Evolutionary conservation across 1,284 basidiomycete genomes (phyloP).

Genomic region (Termitomyces sp.): DNA sequence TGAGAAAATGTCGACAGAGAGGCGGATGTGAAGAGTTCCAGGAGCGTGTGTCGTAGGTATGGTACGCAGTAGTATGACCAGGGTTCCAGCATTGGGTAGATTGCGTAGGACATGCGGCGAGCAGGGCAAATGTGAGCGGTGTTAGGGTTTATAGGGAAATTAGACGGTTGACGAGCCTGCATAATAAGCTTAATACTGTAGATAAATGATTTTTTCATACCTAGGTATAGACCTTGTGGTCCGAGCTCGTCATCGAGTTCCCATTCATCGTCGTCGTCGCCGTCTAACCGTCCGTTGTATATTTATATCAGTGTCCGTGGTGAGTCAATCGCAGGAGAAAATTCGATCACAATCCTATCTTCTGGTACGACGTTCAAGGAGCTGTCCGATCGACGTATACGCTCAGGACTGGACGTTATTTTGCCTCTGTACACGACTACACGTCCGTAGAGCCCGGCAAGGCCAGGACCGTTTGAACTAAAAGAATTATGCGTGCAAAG

Average conservation of each 20-base stretch:
- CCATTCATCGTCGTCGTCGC: constrained; percentile 23
- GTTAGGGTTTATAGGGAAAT: constrained; percentile 52
- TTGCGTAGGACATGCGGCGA: constrained; percentile 44
- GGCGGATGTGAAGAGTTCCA: constrained; percentile 54
- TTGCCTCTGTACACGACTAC: background rate
- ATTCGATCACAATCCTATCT: constrained; percentile 32
- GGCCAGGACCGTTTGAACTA: too few species aligned
- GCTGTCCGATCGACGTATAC: constrained; percentile 29
- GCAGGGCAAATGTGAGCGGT: constrained; percentile 46
- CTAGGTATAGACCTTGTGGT: constrained; percentile 54
- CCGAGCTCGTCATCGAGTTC: constrained; percentile 52
- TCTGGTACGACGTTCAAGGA: constrained; percentile 42
- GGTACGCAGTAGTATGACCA: constrained; percentile 37
- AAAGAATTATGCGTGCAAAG: too few species aligned
- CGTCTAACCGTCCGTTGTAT: constrained; percentile 13
- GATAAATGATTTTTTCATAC: constrained; percentile 28
- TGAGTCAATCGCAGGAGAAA: constrained; percentile 18
- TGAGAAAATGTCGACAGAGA: constrained; percentile 58
- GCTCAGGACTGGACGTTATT: constrained; percentile 31
- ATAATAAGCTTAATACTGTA: background rate
- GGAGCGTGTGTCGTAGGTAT: constrained; percentile 52
- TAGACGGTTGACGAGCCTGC: constrained; percentile 51
- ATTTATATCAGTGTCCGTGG: constrained; percentile 4
- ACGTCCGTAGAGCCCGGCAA: too few species aligned
- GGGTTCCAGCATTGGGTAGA: constrained; percentile 36